Evolutionary conservation across 1,139 yeast species (phyloP), one percentile per base, ranked within the genome.

Genomic region (Hyphopichia wangnamkhiaoensis): DNA sequence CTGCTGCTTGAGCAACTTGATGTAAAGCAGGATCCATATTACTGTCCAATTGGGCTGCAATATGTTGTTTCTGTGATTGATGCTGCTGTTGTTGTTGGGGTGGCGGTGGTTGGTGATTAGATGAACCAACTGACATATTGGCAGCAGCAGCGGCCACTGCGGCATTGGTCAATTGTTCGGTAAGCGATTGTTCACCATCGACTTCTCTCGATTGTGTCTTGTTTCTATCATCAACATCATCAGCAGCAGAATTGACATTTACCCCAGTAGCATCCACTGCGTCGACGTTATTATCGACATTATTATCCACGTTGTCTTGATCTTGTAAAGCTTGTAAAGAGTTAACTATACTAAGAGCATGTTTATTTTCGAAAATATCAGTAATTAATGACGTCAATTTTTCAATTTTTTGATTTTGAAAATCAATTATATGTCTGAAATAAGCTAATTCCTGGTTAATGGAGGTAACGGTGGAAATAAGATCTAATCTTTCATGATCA

Each of bases 1-100:
- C 70, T 3, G 69, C 69, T 4, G 68, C 71, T 24, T 58, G 68
- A 0, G 71, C 71, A 25, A 66, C 72, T 40, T 64, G 69, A 40
- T 65, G 71, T 30, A 68, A 52, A 30, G 64, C 68, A 5, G 71
- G 71, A 47, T 66, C 73, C 68, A 65, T 63, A 43, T 60, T 63
- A 37, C 62, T 59, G 31, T 63, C 70, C 31, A 63, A 48, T 20
- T 52, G 57, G 10, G 7, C 24, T 21, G 24, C 24, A 21, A 7
- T 21, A 21, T 21, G 9, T 21, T 21, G 24, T 21, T 21, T 7
- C 24, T 21, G 9, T 21, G 7, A 7, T 7, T 21, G 9, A 21
- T 21, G 47, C n/a, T n/a, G n/a, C n/a, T n/a, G n/a, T n/a, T n/a
- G n/a, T n/a, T n/a, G n/a, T n/a, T n/a, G n/a, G n/a, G n/a, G n/a